A percentile compares a stretch with the other conserved stretches of the same genome.
Conservation (phyloP, 2,329 filamentous ascomycete species). For the Botrytis tulipae region DNA sequence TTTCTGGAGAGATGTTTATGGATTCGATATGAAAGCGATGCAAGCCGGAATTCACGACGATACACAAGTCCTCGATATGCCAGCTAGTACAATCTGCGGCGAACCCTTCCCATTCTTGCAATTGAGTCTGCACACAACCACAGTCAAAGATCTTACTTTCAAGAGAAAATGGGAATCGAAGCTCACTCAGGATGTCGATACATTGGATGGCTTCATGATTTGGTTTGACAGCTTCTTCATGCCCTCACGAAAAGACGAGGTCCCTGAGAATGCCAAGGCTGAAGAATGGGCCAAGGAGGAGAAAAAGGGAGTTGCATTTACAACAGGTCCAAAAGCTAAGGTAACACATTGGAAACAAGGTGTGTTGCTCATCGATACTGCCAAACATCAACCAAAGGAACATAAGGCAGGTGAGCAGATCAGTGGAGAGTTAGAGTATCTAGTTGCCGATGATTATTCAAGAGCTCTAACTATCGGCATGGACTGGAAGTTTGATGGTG, state of each 20-base stretch:
- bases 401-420: constrained; percentile 57
- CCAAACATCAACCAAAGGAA: constrained; percentile 46
- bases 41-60: constrained; percentile 78
- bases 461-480: constrained; percentile 65
- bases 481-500: constrained; percentile 50
- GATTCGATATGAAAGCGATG: constrained; percentile 93
- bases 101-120: constrained; percentile 65
- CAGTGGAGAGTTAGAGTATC: constrained; percentile 67
- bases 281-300: constrained; percentile 58
- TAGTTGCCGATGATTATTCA: constrained; percentile 67
- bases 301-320: constrained; percentile 73
- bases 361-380: constrained; percentile 63
- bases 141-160: constrained; percentile 72
- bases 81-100: constrained; percentile 58
- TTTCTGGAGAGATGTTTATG: constrained; percentile 92
- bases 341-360: constrained; percentile 92
- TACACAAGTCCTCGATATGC: constrained; percentile 72
- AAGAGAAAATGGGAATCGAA: constrained; percentile 63
- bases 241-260: constrained; percentile 50
- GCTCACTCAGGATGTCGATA: constrained; percentile 60
- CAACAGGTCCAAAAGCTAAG: constrained; percentile 73
- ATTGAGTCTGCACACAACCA: constrained; percentile 73
- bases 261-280: constrained; percentile 55
- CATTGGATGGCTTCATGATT: constrained; percentile 81
- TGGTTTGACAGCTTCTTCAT: constrained; percentile 97